phyloP scores from a whole-genome alignment of 2,329 filamentous ascomycete genomes.

The Nigrospora sphaerica region DNA sequence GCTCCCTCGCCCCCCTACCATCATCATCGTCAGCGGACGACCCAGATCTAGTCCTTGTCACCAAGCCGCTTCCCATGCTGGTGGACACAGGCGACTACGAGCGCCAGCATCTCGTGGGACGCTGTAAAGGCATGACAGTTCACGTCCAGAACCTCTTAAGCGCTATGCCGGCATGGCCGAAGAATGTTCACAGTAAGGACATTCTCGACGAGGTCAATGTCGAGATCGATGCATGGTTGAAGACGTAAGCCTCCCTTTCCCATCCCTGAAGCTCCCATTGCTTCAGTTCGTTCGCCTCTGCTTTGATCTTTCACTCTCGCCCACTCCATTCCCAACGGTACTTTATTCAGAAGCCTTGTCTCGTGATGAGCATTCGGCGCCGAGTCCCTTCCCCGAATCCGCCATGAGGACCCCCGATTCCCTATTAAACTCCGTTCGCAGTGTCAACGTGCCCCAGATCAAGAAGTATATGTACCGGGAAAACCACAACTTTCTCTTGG shows the following conservation, averaged over 20 bases:
- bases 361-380: neutral
- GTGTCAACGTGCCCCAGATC: constrained; percentile 15
- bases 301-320: neutral
- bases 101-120: neutral
- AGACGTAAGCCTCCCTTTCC: constrained; percentile 9
- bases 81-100: neutral
- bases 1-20: neutral
- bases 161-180: neutral
- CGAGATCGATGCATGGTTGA: constrained; percentile 19
- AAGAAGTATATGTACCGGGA: constrained; percentile 19
- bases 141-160: neutral
- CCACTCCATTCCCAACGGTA: neutral
- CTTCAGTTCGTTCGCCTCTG: neutral
- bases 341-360: neutral
- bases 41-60: neutral
- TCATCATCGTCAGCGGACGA: neutral
- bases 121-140: neutral
- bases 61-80: neutral
- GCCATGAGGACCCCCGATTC: too few species aligned
- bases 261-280: neutral
- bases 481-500: constrained; percentile 17
- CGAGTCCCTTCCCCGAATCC: too few species aligned
- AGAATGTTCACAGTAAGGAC: neutral
- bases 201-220: constrained; percentile 14
- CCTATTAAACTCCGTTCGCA: constrained; percentile 6